Evolutionary conservation across 2,329 filamentous ascomycete genomes (phyloP), one percentile per base, ranked within the genome.

Genomic region (Curvularia verruculosa): DNA sequence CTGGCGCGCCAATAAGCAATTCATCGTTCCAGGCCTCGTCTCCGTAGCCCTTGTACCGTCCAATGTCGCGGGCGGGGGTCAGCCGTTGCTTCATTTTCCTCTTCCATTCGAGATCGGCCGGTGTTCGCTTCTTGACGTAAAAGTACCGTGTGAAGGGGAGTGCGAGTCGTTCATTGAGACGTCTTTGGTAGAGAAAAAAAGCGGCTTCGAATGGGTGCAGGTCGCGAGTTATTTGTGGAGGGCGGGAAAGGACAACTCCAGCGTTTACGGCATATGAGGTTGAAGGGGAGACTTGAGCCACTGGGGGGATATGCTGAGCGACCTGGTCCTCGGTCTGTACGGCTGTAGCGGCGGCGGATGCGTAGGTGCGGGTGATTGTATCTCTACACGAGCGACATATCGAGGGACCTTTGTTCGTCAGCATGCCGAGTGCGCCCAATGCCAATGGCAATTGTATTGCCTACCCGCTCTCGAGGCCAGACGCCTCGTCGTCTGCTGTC

Each of bases 151-250:
- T 90, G 77, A 98, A 99, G 1, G 93, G 91, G 4, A 95, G 84
- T 19, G 89, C 87, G 50, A 96, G 84, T 41, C 95, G 90, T 82
- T 99, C 95, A 78, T 98, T 96, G 59, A 99, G 84, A 13, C 95
- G 92, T 70, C 94, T 94, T 81, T 99, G 95, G 81, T 99, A 99
- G 76, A 99, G 92, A 83, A 89, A 96, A 80, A 89, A 98, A 63
- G 94, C 84, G 73, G 92, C 90, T 78, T 99, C 95, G 78, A 99
- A 98, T 12, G 91, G 84, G 31, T 90, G 90, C 52, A 94, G 87
- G 59, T 89, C 83, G 65, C 90, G 89, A 24, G 95, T 98, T 70
- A 99, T 83, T 57, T 96, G 82, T 6, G 95, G 95, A 46, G 95
- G 87, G 26, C 95, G 91, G 44, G 92, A 95, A 62, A 99, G 87